Base-by-base conservation (phyloP, 495 filamentous ascomycete genomes). In the Trichocladium antarcticum region DNA sequence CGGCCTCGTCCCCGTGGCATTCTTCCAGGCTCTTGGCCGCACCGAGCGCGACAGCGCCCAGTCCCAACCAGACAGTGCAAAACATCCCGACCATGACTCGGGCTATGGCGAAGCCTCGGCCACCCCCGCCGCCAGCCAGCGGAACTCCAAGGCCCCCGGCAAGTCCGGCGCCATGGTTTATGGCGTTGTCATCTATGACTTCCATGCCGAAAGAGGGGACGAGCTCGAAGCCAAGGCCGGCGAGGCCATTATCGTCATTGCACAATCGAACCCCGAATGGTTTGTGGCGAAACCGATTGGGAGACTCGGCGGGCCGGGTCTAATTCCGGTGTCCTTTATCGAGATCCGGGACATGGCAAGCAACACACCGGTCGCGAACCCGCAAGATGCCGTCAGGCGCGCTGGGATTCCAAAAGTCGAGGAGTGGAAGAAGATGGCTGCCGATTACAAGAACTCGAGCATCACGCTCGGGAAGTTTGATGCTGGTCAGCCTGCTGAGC, bases 351-450 rank as follows among this genome's bases (percentile, higher is more conserved):
- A 98, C 63, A 95, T 95, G 87, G 78, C 82, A 20, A 85, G 83
- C 4, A 87, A 89, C 19, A 77, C 84, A 53, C 75, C 88, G 3
- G 88, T 96, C 0, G 63, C 77, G 8, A 89, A 97, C 65, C 77
- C 89, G 5, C 75, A 86, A 28, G 90, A 89, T 10, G 89, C 93
- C 6, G 87, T 98, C 44, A 80, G 78, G 51, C 77, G 81, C 57
- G 92, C 93, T 35, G 92, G 92, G 8, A 88, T 98, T 36, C 92
- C 93, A n/a, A 84, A 84, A 62, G 93, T 98, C 11, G 92, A 98
- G 62, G 93, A 97, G 58, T 98, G 92, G 92, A 97, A 98, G 76
- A 94, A 93, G 71, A 95, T 96, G 88, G 92, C 92, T 9, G 89
- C 88, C 19, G 89, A 96, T 41, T 98, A 97, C 70, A 98, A 98